phyloP scores from a whole-genome alignment of 176 grass and related monocot species.

The Cenchrus americanus region DNA sequence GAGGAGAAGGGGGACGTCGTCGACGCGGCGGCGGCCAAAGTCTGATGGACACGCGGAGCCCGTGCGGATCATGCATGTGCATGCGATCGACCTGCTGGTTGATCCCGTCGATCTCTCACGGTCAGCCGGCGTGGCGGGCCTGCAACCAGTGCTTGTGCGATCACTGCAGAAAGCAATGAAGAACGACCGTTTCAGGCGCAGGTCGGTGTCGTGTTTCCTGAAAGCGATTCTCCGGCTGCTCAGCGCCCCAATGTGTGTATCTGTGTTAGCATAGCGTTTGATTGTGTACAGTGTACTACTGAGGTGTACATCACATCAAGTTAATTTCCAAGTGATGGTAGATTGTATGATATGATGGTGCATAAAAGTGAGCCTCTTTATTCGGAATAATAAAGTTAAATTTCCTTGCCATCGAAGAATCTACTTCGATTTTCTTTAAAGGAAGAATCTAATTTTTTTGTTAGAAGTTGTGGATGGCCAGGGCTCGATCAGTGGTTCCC shows the following conservation, averaged over 20 bases:
- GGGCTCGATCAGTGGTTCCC: neutral
- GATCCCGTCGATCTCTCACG: neutral
- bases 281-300: neutral
- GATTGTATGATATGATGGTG: neutral
- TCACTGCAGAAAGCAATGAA: neutral
- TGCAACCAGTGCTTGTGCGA: neutral
- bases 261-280: too few relatives aligned
- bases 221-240: neutral
- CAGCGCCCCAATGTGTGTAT: neutral
- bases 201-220: neutral
- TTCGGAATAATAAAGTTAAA: neutral
- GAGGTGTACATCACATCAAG: neutral
- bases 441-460: neutral
- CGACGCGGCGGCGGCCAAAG: neutral
- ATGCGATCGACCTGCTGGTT: neutral
- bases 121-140: neutral
- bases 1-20: neutral
- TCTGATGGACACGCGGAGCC: neutral
- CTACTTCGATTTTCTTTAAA: neutral
- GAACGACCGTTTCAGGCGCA: neutral
- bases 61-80: neutral
- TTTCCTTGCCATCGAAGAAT: neutral
- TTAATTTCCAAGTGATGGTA: neutral
- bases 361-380: neutral
- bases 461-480: neutral